phyloP scores from a whole-genome alignment of 2,329 filamentous ascomycete species.

The Kalaharituber pfeilii region DNA sequence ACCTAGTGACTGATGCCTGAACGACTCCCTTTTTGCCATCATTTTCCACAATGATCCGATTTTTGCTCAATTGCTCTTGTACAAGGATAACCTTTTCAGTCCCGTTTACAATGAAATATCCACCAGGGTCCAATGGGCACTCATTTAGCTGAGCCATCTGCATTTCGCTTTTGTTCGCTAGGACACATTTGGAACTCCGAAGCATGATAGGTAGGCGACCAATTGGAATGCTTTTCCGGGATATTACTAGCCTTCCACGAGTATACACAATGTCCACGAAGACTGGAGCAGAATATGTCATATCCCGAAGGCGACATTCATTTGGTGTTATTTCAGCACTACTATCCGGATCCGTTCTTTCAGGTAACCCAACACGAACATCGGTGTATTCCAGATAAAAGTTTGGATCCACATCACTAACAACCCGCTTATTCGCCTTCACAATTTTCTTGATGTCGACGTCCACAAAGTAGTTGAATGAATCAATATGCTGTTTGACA shows the following conservation, averaged over 20 bases:
- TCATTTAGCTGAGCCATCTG: constrained; percentile 89
- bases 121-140: constrained; percentile 86
- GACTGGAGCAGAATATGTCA: constrained; percentile 94
- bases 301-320: constrained; percentile 87
- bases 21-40: constrained; percentile 84
- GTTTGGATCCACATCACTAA: constrained; percentile 78
- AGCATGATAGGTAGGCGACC: constrained; percentile 94
- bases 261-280: constrained; percentile 83
- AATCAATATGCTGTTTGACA: constrained; percentile 96
- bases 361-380: constrained; percentile 69
- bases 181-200: constrained; percentile 79
- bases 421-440: constrained; percentile 69
- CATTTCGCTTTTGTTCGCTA: constrained; percentile 64
- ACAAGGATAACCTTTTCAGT: constrained; percentile 98
- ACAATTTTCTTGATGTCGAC: constrained; percentile 95
- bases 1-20: constrained; percentile 76
- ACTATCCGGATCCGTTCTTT: constrained; percentile 54
- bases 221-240: constrained; percentile 57
- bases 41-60: constrained; percentile 90
- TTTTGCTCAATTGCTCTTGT: constrained; percentile 97
- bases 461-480: constrained; percentile 96
- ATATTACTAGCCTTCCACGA: constrained; percentile 59
- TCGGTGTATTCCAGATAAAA: constrained; percentile 79
- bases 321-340: constrained; percentile 73
- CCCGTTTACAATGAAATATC: constrained; percentile 93